Evolutionary conservation across 169 alveolate genomes (phyloP).

Genomic region (Plasmodium gallinaceum): DNA sequence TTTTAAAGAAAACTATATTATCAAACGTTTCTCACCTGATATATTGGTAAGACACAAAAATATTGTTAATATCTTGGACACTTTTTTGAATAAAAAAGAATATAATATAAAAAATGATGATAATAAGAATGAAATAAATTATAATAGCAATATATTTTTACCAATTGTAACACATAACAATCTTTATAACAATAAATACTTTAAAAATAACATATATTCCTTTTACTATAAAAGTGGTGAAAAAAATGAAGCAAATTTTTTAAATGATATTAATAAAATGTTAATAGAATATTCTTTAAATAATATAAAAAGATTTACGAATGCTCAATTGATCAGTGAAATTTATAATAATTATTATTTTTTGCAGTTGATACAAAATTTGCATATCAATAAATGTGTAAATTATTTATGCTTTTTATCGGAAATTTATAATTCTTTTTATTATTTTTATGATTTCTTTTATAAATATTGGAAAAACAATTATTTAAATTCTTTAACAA

Average conservation of each 20-base stretch:
- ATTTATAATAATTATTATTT: constrained; percentile 35
- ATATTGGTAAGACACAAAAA: too few species aligned
- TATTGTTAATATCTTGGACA: too few species aligned
- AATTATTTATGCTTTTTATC: constrained; percentile 46
- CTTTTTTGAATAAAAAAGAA: background rate
- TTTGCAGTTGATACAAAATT: constrained; percentile 60
- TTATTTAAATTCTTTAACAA: constrained; percentile 5
- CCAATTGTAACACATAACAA: constrained; percentile 32
- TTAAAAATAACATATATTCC: constrained; percentile 47
- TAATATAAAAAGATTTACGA: constrained; percentile 24
- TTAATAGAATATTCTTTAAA: constrained; percentile 39
- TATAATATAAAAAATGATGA: background rate
- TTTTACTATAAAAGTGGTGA: constrained; percentile 51
- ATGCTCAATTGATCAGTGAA: constrained; percentile 26
- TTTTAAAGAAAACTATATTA: background rate
- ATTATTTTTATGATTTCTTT: constrained; percentile 61
- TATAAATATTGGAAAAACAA: constrained; percentile 51
- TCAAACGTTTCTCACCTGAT: too few species aligned
- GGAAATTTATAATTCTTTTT: constrained; percentile 54
- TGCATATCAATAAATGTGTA: constrained; percentile 47
- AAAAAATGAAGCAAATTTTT: constrained; percentile 25
- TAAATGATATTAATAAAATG: constrained; percentile 35
- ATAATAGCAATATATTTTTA: background rate
- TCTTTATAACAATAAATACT: constrained; percentile 25
- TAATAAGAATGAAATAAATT: background rate